Base-by-base conservation (phyloP, 768 basidiomycete genomes). In the Amanita pallidorosea region DNA sequence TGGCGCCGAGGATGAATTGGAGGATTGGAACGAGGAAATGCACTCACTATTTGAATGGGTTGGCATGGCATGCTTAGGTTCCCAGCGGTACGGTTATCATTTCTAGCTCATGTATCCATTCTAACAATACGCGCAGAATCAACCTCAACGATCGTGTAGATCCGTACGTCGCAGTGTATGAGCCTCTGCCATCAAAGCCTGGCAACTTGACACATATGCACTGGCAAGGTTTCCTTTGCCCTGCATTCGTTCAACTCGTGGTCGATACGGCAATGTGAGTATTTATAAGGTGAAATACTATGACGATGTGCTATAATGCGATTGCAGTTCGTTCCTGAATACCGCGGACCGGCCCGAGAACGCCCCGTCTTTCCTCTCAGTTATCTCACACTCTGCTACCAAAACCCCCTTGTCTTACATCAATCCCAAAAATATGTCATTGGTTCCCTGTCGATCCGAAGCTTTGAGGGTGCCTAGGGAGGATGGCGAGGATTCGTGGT, bases 81-180 rank as follows among this genome's bases (percentile, higher is more conserved):
- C 86, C 2, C 81, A 84, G 59, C 71, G 86, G 86, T 82, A 53
- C 5, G 60, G 13, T 53, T 23, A 37, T 20, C 31, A 27, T 53
- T 49, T 27, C 8, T 13, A 49, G 38, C 31, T 35, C 34, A 44
- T 42, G 25, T 25, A n/a, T n/a, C 46, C 55, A 44, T 22, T 45
- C 22, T 18, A 45, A 15, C 42, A n/a, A 43, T 27, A 46, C 43
- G 18, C 13, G 3, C 54, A 88, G 86, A 57, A 60, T 88, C 4
- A 61, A 68, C 34, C 76, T 69, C 4, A 79, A 79, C 56, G 85
- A 87, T 56, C 73, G 77, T 42, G 77, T 79, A 23, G 81, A 86
- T 55, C 79, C 85, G 8, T 88, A 77, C 53, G 71, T 87, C 8
- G 79, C 83, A 1, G 67, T 85, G 8, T 88, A 87, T 60, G 73